Evolutionary conservation across 257 asterid genomes (phyloP), one percentile per base, ranked within the genome.

Genomic region (Coffea canephora): DNA sequence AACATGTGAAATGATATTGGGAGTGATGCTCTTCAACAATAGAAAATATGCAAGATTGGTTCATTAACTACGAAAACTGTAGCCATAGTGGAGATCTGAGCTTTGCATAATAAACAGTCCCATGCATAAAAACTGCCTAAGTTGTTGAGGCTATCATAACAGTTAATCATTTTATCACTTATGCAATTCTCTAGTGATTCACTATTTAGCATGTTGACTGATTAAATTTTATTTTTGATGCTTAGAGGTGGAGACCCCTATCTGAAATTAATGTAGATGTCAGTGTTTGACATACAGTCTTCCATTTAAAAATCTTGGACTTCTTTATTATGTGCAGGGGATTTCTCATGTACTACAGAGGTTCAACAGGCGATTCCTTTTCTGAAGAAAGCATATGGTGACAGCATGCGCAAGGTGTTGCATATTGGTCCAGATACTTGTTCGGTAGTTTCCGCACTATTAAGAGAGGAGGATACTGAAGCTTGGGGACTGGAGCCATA

Each of bases 391-490:
- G 85, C 89, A 77, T 85, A 85, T 57, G 89, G 89, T 21, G 89
- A 83, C 70, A 75, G 87, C 80, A 77, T 85, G 87, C 83, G 52
- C 77, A 85, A 57, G 81, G 87, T 85, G 62, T 77, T 85, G 77
- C 89, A 85, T 80, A 87, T 85, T 57, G 89, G 89, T 72, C 89
- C 89, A 11, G 89, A 85, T 76, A 80, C 86, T 55, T 85, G 89
- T 75, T 83, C 87, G 10, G 85, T 85, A 8, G 89, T 85, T 19
- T 75, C 87, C 75, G 69, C 74, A 13, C 72, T 85, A 39, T 76
- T 85, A 65, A 74, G 64, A 72, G 85, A 85, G 79, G 86, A 80
- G 55, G 85, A 85, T 64, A 85, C 87, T 70, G 82, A 83, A 80
- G 80, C 85, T 36, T 85, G 89, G 89, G 89, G 89, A 54, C 69